Percentiles rank a stretch among this genome's conserved stretches.
Conservation (phyloP, 1,139 yeast species). For the Sugiyamaella neomexicana region DNA sequence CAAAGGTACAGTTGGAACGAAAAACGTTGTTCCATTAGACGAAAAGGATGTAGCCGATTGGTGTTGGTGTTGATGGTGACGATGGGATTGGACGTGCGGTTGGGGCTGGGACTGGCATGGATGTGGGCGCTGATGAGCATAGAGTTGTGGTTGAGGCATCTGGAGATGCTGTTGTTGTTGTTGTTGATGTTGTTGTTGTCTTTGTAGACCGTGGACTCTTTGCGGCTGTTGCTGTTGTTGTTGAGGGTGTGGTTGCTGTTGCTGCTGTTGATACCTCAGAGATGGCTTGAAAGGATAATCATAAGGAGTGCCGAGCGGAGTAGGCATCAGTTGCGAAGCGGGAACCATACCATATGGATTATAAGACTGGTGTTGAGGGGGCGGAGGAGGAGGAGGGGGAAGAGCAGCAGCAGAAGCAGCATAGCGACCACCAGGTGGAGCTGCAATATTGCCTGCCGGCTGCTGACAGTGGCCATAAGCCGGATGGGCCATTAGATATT, state of each 20-base stretch:
- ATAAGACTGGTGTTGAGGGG: slow-evolving; percentile 19
- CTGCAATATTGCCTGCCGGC: neutral
- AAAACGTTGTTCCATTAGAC: slow-evolving; percentile 33
- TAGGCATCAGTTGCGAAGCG: slow-evolving; percentile 5
- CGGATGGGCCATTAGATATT: slow-evolving; percentile 21
- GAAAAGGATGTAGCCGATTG: slow-evolving; percentile 24
- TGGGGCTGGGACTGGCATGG: neutral
- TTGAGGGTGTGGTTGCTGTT: slow-evolving; percentile 21
- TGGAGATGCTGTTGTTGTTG: slow-evolving; percentile 20
- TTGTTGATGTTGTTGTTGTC: slow-evolving; percentile 16
- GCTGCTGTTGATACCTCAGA: slow-evolving; percentile 17
- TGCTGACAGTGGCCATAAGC: slow-evolving; percentile 9
- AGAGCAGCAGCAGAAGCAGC: slow-evolving; percentile 19
- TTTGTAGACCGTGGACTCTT: too few species aligned
- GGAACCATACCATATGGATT: slow-evolving; percentile 17
- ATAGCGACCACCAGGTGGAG: slow-evolving; percentile 1
- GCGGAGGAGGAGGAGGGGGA: slow-evolving; percentile 21
- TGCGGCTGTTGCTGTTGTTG: slow-evolving; percentile 13
- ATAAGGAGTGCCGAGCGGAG: slow-evolving; percentile 4
- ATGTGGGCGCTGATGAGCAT: slow-evolving; percentile 9
- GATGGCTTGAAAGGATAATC: slow-evolving; percentile 16
- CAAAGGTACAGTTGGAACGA: slow-evolving; percentile 30
- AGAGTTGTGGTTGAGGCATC: slow-evolving; percentile 14
- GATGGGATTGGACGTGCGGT: slow-evolving; percentile 12
- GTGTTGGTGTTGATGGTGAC: slow-evolving; percentile 15